phyloP scores from a whole-genome alignment of 1,284 basidiomycete species.

The Ustilago vetiveriae region DNA sequence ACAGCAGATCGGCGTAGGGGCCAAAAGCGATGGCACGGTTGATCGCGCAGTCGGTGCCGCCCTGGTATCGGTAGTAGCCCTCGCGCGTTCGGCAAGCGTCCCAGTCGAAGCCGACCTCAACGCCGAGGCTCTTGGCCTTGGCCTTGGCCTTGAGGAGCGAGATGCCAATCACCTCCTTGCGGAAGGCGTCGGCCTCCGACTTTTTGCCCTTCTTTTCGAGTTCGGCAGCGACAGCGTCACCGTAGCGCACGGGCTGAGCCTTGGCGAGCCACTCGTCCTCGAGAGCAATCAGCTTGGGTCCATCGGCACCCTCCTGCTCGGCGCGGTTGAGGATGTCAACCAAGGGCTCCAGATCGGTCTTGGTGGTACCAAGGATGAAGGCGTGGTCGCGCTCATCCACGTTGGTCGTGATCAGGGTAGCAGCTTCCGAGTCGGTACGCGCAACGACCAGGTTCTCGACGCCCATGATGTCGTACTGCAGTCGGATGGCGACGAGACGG shows the following conservation, averaged over 20 bases:
- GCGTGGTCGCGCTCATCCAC: slow-evolving; percentile 95
- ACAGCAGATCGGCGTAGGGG: slow-evolving; percentile 83
- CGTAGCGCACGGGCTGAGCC: slow-evolving; percentile 83
- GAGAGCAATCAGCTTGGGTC: slow-evolving; percentile 81
- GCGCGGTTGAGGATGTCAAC: slow-evolving; percentile 85
- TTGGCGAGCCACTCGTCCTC: slow-evolving; percentile 86
- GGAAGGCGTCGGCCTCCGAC: slow-evolving; percentile 71
- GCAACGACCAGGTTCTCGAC: slow-evolving; percentile 80
- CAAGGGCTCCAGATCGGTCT: slow-evolving; percentile 76
- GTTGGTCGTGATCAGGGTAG: slow-evolving; percentile 94
- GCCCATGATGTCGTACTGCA: slow-evolving; percentile 83
- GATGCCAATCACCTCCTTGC: slow-evolving; percentile 73
- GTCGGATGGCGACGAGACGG: slow-evolving; percentile 78
- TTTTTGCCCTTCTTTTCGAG: slow-evolving; percentile 75
- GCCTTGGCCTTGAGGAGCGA: slow-evolving; percentile 78
- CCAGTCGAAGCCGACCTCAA: slow-evolving; percentile 87
- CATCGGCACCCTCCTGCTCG: slow-evolving; percentile 80
- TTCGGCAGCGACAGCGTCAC: slow-evolving; percentile 78
- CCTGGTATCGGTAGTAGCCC: slow-evolving; percentile 95
- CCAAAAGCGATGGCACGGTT: slow-evolving; percentile 92
- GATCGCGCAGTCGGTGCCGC: slow-evolving; percentile 92
- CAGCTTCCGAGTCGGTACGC: slow-evolving; percentile 85
- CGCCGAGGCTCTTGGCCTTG: slow-evolving; percentile 82
- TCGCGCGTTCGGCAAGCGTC: slow-evolving; percentile 91
- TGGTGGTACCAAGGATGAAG: slow-evolving; percentile 93